Base-by-base conservation (phyloP, 345 rosid genomes). In the Mangifera indica region DNA sequence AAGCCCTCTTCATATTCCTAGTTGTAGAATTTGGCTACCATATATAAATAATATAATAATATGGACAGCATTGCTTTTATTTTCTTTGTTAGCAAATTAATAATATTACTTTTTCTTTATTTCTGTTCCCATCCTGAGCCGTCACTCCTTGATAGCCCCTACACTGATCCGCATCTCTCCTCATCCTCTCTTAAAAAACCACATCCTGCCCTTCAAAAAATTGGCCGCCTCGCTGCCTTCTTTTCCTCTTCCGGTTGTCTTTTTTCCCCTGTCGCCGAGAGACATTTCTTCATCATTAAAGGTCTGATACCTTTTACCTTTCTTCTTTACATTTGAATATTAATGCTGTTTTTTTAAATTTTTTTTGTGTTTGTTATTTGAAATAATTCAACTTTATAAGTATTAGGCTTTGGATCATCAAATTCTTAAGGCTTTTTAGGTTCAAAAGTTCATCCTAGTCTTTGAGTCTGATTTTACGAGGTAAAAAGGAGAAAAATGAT, bases 181-280 rank as follows among this genome's bases (percentile, higher is more conserved):
- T 63, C 66, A 63, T 18, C 17, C 60, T 51, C 60, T 75, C 79
- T 78, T 25, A 58, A 58, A 58, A 58, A 34, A 66, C 72, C 77
- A 85, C 79, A 2, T 75, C 91, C 84, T 87, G 90, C 87, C 87
- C 87, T 83, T 78, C 69, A 87, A 89, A 89, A 75, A 80, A 78
- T 86, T 80, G 71, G 68, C 73, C 57, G 17, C 72, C 78, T 76
- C 70, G 75, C 70, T 73, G 60, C 75, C 76, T 75, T 70, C 77
- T 74, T 72, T 42, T 54, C 54, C 49, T 74, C 75, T 76, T 74
- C 80, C 48, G 56, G 37, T 70, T 79, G 82, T 84, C 84, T 70
- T 81, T 81, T 74, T 77, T 66, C 75, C 71, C 79, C 79, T 79
- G 84, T 81, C 84, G 66, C 77, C 20, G 51, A 70, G 73, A 78